Evolutionary conservation across 768 basidiomycete species (phyloP).

Genomic region (Rhodotorula toruloides): DNA sequence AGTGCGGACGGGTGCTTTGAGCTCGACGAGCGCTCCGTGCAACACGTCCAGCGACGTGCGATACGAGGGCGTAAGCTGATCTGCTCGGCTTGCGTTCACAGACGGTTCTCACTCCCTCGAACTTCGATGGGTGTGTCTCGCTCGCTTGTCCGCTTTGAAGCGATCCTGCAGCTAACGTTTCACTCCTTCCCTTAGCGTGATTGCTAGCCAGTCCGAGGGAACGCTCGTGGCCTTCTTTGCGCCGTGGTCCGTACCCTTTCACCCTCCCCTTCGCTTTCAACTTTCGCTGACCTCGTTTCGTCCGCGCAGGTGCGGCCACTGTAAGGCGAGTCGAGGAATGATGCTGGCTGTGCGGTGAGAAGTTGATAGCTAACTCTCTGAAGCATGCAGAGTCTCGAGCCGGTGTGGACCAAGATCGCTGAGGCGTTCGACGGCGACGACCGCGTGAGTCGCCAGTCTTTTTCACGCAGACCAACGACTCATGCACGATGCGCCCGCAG

Average conservation of each 20-base stretch:
- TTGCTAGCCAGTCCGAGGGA: slow-evolving; percentile 67
- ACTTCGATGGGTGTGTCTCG: slow-evolving; percentile 66
- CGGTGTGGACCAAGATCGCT: slow-evolving; percentile 46
- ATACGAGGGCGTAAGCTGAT: too few relatives aligned
- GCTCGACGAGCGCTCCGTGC: too few relatives aligned
- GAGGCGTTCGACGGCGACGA: slow-evolving; percentile 69
- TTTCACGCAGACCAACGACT: slow-evolving; percentile 1
- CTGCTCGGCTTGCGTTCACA: neutral
- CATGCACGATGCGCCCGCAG: slow-evolving; percentile 47
- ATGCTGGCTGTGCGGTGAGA: too few relatives aligned
- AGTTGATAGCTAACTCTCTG: neutral
- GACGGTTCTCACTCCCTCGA: slow-evolving; percentile 57
- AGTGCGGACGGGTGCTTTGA: too few relatives aligned
- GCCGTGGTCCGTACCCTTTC: slow-evolving; percentile 47
- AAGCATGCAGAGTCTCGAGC: slow-evolving; percentile 49
- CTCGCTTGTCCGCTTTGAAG: neutral
- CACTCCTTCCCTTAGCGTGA: slow-evolving; percentile 65
- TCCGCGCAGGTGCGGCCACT: slow-evolving; percentile 79
- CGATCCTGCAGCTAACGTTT: neutral
- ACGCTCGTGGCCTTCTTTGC: slow-evolving; percentile 49
- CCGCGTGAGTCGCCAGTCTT: slow-evolving; percentile 49
- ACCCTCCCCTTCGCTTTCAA: neutral
- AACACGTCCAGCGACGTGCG: too few relatives aligned
- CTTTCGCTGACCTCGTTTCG: slow-evolving; percentile 11
- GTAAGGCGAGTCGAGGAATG: slow-evolving; percentile 53